Conservation (phyloP, 306 rosid genomes). For the Fragaria ananassa region DNA sequence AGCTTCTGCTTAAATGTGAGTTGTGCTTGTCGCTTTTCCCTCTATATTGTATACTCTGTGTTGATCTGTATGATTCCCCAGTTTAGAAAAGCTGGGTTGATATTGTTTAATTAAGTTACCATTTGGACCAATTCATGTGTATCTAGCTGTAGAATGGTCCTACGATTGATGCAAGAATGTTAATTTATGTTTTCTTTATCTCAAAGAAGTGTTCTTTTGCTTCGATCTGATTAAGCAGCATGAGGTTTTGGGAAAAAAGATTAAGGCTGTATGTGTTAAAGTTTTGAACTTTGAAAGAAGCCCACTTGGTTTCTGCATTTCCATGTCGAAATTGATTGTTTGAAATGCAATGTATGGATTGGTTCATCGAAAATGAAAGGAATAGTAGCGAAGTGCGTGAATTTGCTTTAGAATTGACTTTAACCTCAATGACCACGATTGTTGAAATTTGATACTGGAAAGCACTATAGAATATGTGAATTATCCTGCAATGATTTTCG, state of each 20-base stretch:
- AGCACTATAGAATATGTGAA: neutral
- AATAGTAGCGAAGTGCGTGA: neutral
- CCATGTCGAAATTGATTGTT: neutral
- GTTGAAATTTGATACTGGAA: neutral
- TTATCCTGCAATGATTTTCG: neutral
- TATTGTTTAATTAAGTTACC: neutral
- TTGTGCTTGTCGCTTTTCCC: neutral
- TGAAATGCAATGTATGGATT: neutral
- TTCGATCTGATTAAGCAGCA: neutral
- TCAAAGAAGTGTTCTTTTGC: neutral
- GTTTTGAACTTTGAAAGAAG: neutral
- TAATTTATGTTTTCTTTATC: neutral
- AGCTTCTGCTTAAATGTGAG: slow-evolving; percentile 33
- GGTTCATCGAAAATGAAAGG: neutral
- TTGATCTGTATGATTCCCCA: neutral
- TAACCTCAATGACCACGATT: neutral
- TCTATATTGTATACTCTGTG: neutral
- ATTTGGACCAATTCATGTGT: neutral
- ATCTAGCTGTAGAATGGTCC: neutral
- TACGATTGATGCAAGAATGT: neutral
- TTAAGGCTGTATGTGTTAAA: neutral
- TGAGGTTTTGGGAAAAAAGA: neutral
- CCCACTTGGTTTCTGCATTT: neutral
- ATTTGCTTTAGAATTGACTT: neutral
- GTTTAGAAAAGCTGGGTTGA: neutral